These are phyloP conservation scores for Penicillium sp. DNA, from an alignment of 2,329 filamentous ascomycete species.

Conservation along the genomic window DNA sequence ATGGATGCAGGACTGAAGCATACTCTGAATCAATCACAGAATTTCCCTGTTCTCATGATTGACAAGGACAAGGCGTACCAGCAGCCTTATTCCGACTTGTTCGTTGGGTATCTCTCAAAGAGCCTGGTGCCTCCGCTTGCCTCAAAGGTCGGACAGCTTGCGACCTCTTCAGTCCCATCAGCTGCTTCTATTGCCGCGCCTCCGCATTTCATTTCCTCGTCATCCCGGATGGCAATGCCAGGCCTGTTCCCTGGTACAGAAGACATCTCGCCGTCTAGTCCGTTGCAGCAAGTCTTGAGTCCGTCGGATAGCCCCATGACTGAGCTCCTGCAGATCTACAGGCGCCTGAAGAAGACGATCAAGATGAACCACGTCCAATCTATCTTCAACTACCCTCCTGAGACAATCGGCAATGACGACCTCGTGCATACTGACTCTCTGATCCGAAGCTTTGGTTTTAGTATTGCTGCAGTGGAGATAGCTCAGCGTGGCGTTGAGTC, in stretches of 20 bases:
- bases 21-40: conserved; percentile 46
- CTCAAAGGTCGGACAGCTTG: conserved; percentile 35
- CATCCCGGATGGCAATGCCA: conserved; percentile 34
- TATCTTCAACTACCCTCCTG: conserved; percentile 42
- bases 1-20: conserved; percentile 56
- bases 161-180: conserved; percentile 26
- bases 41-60: conserved; percentile 38
- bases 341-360: conserved; percentile 53
- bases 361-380: conserved; percentile 48
- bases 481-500: conserved; percentile 79
- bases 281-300: conserved; percentile 29
- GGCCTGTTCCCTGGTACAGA: conserved; percentile 37
- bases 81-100: conserved; percentile 44
- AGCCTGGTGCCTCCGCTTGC: conserved; percentile 50
- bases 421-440: conserved; percentile 44
- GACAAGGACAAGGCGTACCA: conserved; percentile 32
- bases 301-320: conserved; percentile 34
- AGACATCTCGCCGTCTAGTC: conserved; percentile 27
- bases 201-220: conserved; percentile 26
- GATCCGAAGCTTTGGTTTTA: conserved; percentile 62
- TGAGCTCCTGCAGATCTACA: conserved; percentile 53
- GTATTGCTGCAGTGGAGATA: conserved; percentile 84
- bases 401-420: conserved; percentile 43
- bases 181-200: conserved; percentile 1
- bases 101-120: conserved; percentile 49